phyloP scores from a whole-genome alignment of 345 rosid genomes.

The Eucalyptus polyanthemos region DNA sequence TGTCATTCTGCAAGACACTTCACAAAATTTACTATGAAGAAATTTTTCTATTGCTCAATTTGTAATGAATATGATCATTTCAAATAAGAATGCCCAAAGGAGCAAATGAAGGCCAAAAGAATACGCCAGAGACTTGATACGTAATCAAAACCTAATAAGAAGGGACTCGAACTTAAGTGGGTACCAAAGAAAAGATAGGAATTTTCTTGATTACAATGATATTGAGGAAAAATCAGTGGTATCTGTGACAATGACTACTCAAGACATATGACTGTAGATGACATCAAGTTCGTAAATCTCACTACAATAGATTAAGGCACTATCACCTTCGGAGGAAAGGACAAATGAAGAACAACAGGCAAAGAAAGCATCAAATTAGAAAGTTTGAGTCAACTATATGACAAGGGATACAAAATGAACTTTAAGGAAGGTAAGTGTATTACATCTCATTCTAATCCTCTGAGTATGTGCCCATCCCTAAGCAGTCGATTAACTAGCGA shows the following conservation, averaged over 20 bases:
- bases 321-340: neutral
- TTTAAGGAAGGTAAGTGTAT: no score
- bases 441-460: no score
- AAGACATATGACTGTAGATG: neutral
- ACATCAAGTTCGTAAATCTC: neutral
- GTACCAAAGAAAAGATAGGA: neutral
- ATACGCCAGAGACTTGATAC: neutral
- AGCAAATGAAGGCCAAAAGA: neutral
- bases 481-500: no score
- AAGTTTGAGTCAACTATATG: neutral
- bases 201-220: neutral
- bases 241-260: neutral
- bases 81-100: neutral
- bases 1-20: neutral
- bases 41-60: neutral
- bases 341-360: neutral
- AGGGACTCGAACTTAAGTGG: neutral
- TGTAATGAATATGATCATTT: neutral
- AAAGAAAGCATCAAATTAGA: neutral
- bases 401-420: neutral
- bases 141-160: no score
- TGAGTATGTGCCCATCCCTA: no score
- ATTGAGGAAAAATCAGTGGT: neutral
- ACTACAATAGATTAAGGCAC: neutral
- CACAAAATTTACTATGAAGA: neutral